Evolutionary conservation across 2,329 filamentous ascomycete genomes (phyloP).

Genomic region (Verticillium albo-atrum): DNA sequence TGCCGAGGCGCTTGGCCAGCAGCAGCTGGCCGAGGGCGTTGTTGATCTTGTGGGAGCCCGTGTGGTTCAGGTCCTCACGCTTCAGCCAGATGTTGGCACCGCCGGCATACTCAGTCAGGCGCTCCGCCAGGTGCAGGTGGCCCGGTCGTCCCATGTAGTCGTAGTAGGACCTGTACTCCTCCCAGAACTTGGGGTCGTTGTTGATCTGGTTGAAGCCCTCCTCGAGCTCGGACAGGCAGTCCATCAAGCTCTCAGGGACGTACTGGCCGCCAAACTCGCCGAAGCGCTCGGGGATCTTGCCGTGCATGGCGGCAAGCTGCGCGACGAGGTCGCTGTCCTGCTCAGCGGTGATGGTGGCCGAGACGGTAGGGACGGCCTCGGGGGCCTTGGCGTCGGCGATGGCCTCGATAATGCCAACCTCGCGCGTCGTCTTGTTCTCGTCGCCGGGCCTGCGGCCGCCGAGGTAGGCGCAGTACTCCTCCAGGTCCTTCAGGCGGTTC

Average conservation of each 20-base stretch:
- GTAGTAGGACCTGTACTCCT: slow-evolving; percentile 93
- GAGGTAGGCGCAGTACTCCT: slow-evolving; percentile 78
- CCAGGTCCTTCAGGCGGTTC: slow-evolving; percentile 62
- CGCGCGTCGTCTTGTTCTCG: slow-evolving; percentile 45
- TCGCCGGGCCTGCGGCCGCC: slow-evolving; percentile 39
- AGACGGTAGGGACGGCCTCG: slow-evolving; percentile 59
- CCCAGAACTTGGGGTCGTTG: slow-evolving; percentile 90
- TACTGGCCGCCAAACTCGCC: slow-evolving; percentile 97
- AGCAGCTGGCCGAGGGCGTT: slow-evolving; percentile 94
- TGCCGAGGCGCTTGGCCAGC: slow-evolving; percentile 78
- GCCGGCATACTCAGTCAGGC: slow-evolving; percentile 81
- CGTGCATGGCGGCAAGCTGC: slow-evolving; percentile 78
- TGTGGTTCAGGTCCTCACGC: slow-evolving; percentile 96
- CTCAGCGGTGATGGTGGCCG: slow-evolving; percentile 57
- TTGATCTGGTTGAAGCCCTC: slow-evolving; percentile 83
- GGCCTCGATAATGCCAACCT: slow-evolving; percentile 67
- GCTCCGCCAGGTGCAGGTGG: slow-evolving; percentile 82
- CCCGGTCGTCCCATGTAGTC: slow-evolving; percentile 95
- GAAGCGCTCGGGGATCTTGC: slow-evolving; percentile 78
- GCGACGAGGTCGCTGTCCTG: slow-evolving; percentile 64
- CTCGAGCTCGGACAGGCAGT: slow-evolving; percentile 88
- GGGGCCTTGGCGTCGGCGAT: slow-evolving; percentile 57
- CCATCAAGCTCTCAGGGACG: slow-evolving; percentile 96
- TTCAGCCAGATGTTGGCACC: slow-evolving; percentile 98
- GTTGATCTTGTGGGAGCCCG: slow-evolving; percentile 99